Base-by-base conservation (phyloP, 768 basidiomycete species). In the Trametes cingulata region DNA sequence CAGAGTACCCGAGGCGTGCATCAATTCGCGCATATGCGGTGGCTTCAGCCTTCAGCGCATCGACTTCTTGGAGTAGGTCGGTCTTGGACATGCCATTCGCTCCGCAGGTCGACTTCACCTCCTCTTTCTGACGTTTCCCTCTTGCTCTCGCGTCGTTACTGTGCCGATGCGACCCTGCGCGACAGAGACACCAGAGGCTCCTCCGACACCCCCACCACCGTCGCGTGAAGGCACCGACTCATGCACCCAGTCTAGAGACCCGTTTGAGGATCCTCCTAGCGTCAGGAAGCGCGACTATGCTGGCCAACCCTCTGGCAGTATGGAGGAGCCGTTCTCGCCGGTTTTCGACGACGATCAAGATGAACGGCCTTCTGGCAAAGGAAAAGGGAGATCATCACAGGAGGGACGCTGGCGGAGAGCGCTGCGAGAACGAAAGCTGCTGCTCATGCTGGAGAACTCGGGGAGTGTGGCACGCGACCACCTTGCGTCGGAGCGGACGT, bases 401-500 rank as follows among this genome's bases (percentile, higher is more conserved):
- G 51, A 52, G 37, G 20, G 48, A 20, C 15, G 19, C 0, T 47
- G 41, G 52, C 19, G 49, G 35, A 48, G 35, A 52, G 1, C 2
- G 6, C 9, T 66, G 52, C 45, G 50, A 40, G 39, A 46, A 13
- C 61, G 62, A 45, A 61, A 62, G 46, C 63, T 69, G 9, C 47
- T 69, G 33, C 68, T 78, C 45, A 66, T 65, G 19, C 70, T 83
- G 9, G 74, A 80, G 68, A 84, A 82, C 62, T 71, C 75, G 25
- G 80, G 80, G 12, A 77, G 73, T 55, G 80, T 81, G 51, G 82
- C 82, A 27, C 72, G 82, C 22, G 82, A 83, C 66, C 82, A 84
- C 60, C 74, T 84, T 4, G 79, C 82, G 1, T 74, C 74, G 9
- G 82, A 83, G 61, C 72, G 81, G 27, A 83, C 80, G 5, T 82